Evolutionary conservation across 352 stramenopile genomes (phyloP), one percentile per base, ranked within the genome.

Genomic region (Aphanomyces euteiches): DNA sequence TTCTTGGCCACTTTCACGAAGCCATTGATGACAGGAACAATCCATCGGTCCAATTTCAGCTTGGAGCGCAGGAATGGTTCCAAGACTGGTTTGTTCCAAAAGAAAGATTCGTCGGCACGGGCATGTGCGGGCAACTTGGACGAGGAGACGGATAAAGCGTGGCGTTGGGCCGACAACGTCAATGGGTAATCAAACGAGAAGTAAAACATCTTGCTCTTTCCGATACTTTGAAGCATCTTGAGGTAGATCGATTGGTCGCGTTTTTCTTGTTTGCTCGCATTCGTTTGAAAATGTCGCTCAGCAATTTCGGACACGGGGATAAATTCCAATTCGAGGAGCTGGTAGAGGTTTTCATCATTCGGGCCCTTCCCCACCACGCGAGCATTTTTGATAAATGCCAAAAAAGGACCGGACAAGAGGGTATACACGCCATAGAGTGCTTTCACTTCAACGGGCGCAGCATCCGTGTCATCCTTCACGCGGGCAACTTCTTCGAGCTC

Each of bases 21-120:
- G 47, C 82, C 82, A 47, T 73, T 84, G 72, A 88, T 90, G 28
- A 90, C 80, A 1, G 81, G 80, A 5, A 90, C 61, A 74, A 90
- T 83, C 82, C 82, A 90, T 50, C 83, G 78, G 71, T 84, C 72
- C 13, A 88, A 69, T 47, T 84, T 73, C 36, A 78, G 48, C 13
- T 82, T 74, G 17, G 64, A 61, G 54, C 39, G 64, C 37, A 89
- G 74, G 69, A 89, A 89, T 54, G 74, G 73, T 34, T 57, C 34
- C 12, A 90, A 60, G 68, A 90, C 73, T 8, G 79, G 80, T 76
- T 96, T 85, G 79, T 98, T 98, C 90, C 90, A 98, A 78, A 96
- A 97, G 74, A 98, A 98, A 39, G 90, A 81, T 34, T 87, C 77
- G 74, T 97, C 90, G n/a, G 86, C 85, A 12, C 80, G 76, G 72